phyloP scores from a whole-genome alignment of 345 rosid genomes.

The Ceriops zippeliana region DNA sequence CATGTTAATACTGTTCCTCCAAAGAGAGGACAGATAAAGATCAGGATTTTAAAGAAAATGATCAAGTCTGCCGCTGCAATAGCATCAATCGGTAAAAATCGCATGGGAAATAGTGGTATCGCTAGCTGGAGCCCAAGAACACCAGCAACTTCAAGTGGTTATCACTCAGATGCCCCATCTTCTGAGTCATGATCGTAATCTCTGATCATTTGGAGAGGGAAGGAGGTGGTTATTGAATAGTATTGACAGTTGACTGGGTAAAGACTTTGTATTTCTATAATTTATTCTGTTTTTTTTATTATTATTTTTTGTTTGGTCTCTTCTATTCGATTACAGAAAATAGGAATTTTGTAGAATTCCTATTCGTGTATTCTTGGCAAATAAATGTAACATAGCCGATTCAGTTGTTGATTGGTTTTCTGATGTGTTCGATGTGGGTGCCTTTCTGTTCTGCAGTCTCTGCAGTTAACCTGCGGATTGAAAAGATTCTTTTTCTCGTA shows the following conservation, averaged over 20 bases:
- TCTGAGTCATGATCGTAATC: not conserved
- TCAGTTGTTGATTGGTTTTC: no score
- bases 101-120: not conserved
- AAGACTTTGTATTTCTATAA: not conserved
- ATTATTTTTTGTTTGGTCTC: no score
- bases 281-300: not conserved
- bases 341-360: no score
- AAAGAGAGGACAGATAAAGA: constrained; percentile 25
- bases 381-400: no score
- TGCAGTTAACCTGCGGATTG: no score
- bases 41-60: constrained; percentile 13
- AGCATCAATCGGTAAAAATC: not conserved
- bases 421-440: no score
- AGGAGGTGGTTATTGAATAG: not conserved
- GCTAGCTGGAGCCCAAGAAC: constrained; percentile 7
- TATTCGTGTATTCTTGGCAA: no score
- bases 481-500: no score
- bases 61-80: constrained; percentile 1
- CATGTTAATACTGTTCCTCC: constrained; percentile 9
- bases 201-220: not conserved
- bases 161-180: constrained; percentile 4
- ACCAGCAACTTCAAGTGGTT: constrained; percentile 5
- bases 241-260: not conserved
- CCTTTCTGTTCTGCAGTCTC: no score
- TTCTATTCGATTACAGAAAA: no score